Percentiles rank a stretch among this genome's conserved stretches.
Conservation (phyloP, 768 basidiomycete genomes). For the Cyclocybe aegerita region DNA sequence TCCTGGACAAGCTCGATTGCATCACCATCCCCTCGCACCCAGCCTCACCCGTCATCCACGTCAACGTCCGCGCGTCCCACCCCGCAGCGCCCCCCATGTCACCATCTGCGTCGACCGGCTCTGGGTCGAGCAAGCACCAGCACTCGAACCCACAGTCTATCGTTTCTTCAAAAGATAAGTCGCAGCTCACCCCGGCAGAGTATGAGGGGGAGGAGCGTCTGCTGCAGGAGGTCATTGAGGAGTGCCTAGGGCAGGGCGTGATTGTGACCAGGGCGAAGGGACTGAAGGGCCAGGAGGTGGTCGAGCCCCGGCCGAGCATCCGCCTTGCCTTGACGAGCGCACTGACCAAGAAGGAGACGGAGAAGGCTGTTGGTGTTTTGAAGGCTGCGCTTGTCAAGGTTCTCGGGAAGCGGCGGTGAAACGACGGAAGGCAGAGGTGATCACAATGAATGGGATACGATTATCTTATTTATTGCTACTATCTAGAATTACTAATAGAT, state of each 20-base stretch:
- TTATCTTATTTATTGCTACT: too few species aligned
- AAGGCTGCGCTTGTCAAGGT: constrained; percentile 77
- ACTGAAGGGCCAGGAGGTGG: constrained; percentile 78
- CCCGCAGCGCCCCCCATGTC: constrained; percentile 21
- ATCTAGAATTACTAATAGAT: too few species aligned
- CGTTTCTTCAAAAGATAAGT: constrained; percentile 38
- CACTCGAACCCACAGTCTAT: constrained; percentile 50
- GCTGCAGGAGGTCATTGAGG: constrained; percentile 92
- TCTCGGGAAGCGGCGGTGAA: constrained; percentile 54
- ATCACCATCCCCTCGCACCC: constrained; percentile 86
- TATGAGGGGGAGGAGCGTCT: constrained; percentile 71
- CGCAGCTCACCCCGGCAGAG: constrained; percentile 47
- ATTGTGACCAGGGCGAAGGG: constrained; percentile 84
- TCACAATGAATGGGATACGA: too few species aligned
- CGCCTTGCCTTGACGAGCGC: constrained; percentile 79
- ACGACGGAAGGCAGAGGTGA: too few species aligned
- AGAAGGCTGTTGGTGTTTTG: constrained; percentile 79
- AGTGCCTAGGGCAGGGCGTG: constrained; percentile 77
- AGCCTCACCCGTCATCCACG: constrained; percentile 86
- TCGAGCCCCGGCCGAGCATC: constrained; percentile 81
- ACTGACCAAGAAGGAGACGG: constrained; percentile 85
- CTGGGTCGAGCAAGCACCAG: constrained; percentile 26
- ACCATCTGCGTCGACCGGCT: constrained; percentile 6
- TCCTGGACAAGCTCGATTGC: constrained; percentile 79
- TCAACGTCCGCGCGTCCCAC: constrained; percentile 51